Conservation (phyloP, 2,329 filamentous ascomycete genomes). For the Epichloe elymi region DNA sequence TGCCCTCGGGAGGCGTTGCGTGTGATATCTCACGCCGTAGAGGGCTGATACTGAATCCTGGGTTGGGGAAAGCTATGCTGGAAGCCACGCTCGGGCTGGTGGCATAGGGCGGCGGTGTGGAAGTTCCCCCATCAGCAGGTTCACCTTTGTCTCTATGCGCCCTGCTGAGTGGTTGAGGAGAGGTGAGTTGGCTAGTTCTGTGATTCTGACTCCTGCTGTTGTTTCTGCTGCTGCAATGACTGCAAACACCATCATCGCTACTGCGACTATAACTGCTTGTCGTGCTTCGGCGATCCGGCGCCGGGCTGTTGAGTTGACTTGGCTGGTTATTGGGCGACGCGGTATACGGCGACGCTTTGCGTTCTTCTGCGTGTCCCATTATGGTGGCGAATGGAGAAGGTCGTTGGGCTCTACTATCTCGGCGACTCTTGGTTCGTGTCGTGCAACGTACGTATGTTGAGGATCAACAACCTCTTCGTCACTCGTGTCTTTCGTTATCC, state of each 20-base stretch:
- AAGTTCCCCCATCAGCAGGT: background rate
- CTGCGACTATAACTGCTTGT: constrained; percentile 6
- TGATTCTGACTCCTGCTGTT: constrained; percentile 2
- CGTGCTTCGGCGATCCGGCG: constrained; percentile 8
- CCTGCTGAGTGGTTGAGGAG: constrained; percentile 3
- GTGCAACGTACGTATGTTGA: background rate
- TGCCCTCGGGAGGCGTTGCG: constrained; percentile 4
- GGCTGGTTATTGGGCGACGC: background rate
- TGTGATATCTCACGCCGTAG: constrained; percentile 15
- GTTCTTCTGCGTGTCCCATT: constrained; percentile 4
- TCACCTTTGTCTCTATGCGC: constrained; percentile 5
- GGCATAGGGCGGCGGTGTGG: constrained; percentile 18
- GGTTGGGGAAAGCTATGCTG: constrained; percentile 19
- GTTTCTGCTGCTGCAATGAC: constrained; percentile 9
- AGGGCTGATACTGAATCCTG: constrained; percentile 15
- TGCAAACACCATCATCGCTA: constrained; percentile 5
- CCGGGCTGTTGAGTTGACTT: constrained; percentile 3
- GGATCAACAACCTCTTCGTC: background rate
- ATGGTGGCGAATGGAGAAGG: background rate
- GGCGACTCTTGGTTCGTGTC: background rate
- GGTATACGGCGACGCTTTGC: background rate
- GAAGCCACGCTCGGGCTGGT: constrained; percentile 22
- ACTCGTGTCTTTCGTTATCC: background rate
- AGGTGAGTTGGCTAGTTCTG: background rate
- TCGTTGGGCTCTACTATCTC: background rate